These are phyloP conservation scores for Asparagopsis taxiformis DNA, from an alignment of 31 red algal genomes.

Conservation along the genomic window DNA sequence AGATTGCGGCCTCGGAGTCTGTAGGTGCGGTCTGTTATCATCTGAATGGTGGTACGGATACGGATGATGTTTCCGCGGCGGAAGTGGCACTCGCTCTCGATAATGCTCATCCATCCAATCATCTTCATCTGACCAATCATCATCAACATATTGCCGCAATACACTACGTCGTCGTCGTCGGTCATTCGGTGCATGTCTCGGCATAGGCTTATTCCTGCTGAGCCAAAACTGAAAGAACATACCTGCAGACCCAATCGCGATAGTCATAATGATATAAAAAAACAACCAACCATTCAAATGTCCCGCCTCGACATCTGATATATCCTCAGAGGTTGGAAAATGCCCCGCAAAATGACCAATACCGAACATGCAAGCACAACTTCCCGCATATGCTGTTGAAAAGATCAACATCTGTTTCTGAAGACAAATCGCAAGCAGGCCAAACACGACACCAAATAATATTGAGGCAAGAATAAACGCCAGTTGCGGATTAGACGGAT, in stretches of 20 bases:
- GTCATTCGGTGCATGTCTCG: conserved; percentile 43
- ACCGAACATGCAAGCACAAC: conserved; percentile 40
- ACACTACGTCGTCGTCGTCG: conserved; percentile 31
- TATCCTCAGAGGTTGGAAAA: conserved; percentile 53
- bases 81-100: neutral
- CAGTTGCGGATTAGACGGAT: conserved; percentile 28
- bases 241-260: conserved; percentile 42
- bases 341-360: conserved; percentile 71
- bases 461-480: conserved; percentile 29
- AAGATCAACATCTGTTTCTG: conserved; percentile 79
- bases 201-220: conserved; percentile 54
- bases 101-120: conserved; percentile 7
- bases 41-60: neutral
- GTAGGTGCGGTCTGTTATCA: neutral
- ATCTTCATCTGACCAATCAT: neutral
- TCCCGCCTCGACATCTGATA: conserved; percentile 35
- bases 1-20: neutral
- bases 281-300: conserved; percentile 51
- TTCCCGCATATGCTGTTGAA: conserved; percentile 61
- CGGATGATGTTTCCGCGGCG: neutral
- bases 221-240: conserved; percentile 74
- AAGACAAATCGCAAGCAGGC: conserved; percentile 43
- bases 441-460: conserved; percentile 33
- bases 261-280: conserved; percentile 35
- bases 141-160: neutral